These are phyloP conservation scores for Blastomyces silverae DNA, from an alignment of 2,329 filamentous ascomycete genomes.

Conservation along the genomic window DNA sequence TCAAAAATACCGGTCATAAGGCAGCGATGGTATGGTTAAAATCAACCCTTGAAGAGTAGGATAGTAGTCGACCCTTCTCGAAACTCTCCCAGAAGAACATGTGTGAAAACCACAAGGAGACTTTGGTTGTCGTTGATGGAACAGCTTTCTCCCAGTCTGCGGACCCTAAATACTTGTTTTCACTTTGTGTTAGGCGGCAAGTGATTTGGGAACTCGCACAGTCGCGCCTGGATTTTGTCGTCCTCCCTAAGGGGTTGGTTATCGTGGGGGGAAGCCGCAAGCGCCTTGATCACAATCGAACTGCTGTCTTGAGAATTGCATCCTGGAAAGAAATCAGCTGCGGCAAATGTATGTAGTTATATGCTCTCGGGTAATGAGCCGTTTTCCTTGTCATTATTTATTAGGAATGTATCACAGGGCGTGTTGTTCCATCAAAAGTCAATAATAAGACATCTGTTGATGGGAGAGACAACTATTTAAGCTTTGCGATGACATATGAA, in stretches of 20 bases:
- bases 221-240: background rate
- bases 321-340: no score
- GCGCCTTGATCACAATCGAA: background rate
- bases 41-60: conserved; percentile 5
- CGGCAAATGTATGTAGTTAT: no score
- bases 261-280: background rate
- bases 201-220: background rate
- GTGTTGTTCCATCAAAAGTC: no score
- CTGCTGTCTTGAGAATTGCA: background rate
- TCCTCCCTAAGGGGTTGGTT: background rate
- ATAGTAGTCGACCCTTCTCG: conserved; percentile 9
- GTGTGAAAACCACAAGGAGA: conserved; percentile 7
- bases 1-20: conserved; percentile 11
- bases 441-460: no score
- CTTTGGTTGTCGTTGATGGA: background rate
- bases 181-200: conserved; percentile 1
- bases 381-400: no score
- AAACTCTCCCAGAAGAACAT: background rate
- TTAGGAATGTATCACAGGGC: no score
- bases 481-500: no score
- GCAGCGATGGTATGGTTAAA: conserved; percentile 1
- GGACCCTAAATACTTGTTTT: conserved; percentile 12
- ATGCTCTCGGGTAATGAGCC: no score
- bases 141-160: conserved; percentile 1
- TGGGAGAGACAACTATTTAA: no score